A percentile compares a stretch with the other conserved stretches of the same genome.
phyloP scores from a whole-genome alignment of 352 stramenopile species.

The Thraustochytrium sp. region DNA sequence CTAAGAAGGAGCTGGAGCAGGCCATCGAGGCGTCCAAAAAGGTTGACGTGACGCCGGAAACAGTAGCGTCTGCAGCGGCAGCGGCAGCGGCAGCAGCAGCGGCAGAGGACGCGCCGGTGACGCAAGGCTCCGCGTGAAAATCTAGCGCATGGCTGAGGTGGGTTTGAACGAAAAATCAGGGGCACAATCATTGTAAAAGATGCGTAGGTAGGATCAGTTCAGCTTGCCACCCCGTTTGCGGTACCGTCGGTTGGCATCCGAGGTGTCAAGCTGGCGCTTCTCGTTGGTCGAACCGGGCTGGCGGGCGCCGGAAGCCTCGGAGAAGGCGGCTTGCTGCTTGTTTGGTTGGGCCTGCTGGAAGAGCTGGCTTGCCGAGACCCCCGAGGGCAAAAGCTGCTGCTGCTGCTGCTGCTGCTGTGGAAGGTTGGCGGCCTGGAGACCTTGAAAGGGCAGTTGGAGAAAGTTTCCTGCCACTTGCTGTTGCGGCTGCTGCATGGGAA shows the following conservation, averaged over 20 bases:
- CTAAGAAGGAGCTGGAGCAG: conserved; percentile 4
- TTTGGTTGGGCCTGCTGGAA: not conserved
- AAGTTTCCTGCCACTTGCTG: not conserved
- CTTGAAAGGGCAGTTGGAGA: not conserved
- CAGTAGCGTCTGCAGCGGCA: not conserved
- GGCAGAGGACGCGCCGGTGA: not conserved
- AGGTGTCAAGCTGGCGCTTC: not conserved
- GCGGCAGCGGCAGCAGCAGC: not conserved
- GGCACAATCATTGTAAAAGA: not conserved
- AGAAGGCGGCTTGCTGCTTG: not conserved
- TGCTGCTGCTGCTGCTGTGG: not conserved
- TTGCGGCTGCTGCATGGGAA: not conserved
- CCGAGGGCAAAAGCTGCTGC: not conserved
- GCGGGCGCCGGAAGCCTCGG: not conserved
- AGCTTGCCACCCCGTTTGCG: conserved; percentile 16
- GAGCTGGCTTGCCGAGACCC: not conserved
- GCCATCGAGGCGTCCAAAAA: conserved; percentile 11
- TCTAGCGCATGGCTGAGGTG: too few species aligned
- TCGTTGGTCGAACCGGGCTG: not conserved
- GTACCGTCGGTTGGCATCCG: not conserved
- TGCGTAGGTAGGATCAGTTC: not conserved
- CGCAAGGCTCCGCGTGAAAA: not conserved
- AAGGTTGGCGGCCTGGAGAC: not conserved
- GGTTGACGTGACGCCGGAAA: not conserved
- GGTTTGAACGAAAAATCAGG: not conserved